Conservation (phyloP, 257 asterid species). For the Solanum tacnaense region DNA sequence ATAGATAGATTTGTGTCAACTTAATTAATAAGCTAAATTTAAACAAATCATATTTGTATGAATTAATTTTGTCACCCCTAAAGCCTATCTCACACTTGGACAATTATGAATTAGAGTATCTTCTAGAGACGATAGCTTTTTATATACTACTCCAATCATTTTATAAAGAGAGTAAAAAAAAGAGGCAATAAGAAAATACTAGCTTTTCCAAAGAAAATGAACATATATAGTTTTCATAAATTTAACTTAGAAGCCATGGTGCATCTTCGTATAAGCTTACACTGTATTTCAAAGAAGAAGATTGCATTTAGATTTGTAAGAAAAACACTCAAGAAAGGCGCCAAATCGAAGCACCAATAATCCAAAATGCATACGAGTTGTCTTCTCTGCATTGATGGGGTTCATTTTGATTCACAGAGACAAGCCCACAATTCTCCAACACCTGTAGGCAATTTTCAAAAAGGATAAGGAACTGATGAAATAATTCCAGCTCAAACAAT, state of each 20-base stretch:
- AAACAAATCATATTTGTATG: neutral
- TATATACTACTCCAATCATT: neutral
- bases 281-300: too few relatives aligned
- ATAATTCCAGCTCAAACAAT: neutral
- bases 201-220: neutral
- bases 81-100: neutral
- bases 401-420: slow-evolving; percentile 46
- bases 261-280: too few relatives aligned
- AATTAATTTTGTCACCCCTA: neutral
- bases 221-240: too few relatives aligned
- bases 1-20: neutral
- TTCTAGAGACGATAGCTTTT: neutral
- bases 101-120: neutral
- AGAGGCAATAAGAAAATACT: neutral
- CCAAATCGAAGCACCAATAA: too few relatives aligned
- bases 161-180: too few relatives aligned
- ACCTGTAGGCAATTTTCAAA: slow-evolving; percentile 28
- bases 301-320: too few relatives aligned
- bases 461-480: neutral
- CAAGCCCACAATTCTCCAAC: slow-evolving; percentile 36
- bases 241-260: too few relatives aligned
- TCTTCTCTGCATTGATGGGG: too few relatives aligned
- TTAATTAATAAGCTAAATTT: neutral
- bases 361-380: too few relatives aligned
- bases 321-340: too few relatives aligned